Evolutionary conservation across 2,329 filamentous ascomycete genomes (phyloP), one percentile per base, ranked within the genome.

Genomic region (Raffaelea ambrosiae): DNA sequence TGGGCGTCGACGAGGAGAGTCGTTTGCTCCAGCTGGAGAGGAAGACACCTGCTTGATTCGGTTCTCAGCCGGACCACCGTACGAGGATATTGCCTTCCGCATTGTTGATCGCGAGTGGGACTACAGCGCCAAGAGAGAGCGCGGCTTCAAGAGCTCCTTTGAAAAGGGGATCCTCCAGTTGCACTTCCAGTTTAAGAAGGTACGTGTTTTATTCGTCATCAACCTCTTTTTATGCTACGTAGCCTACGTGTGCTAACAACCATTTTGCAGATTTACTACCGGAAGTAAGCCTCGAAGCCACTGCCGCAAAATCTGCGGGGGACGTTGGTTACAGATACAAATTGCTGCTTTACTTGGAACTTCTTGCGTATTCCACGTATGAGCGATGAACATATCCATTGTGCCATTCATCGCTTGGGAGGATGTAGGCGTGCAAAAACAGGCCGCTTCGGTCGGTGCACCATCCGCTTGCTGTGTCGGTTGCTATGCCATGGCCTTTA

Each of bases 101-200:
- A 96, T 98, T 56, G 90, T 98, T 36, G 93, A 98, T 66, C 91
- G 93, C 54, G 93, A 98, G 67, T 98, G 93, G 93, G 93, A 98
- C 66, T 98, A 96, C 63, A 95, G 88, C 63, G 88, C 91, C 3
- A 97, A 96, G 69, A 80, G 84, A 58, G 93, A 98, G 59, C 79
- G 93, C 51, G 94, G 93, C 1, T 98, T 97, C 69, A 90, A 81
- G 64, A 96, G 90, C 67, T 95, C 86, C 54, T 98, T 97, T 65
- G 93, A 98, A 68, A 96, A 95, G 83, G 91, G 91, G 46, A 95
- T 97, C 58, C 71, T 98, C 49, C 90, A 96, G 68, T 77, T 98
- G 50, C 91, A 97, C 64, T 98, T 98, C 65, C 90, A 96, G 66
- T 96, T 97, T 74, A 98, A 97, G 67, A 95, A 95, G 81, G 89